Evolutionary conservation across 2,329 filamentous ascomycete species (phyloP), one percentile per base, ranked within the genome.

Genomic region (Xylaria sp.): DNA sequence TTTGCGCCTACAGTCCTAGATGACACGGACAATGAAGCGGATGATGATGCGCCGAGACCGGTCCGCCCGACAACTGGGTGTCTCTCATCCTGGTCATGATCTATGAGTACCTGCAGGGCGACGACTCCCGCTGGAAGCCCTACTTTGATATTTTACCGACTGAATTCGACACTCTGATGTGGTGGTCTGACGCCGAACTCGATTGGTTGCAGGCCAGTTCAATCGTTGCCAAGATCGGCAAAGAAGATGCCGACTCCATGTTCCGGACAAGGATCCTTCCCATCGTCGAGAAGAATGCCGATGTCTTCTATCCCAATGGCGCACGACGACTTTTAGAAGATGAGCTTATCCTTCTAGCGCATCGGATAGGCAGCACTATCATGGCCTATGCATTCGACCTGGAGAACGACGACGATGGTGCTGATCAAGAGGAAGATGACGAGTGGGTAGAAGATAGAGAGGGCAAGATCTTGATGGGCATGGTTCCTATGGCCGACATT

Each of bases 331-430:
- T 79, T 6, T 72, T 67, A 12, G 83, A 86, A 25, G 76, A 78
- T 1, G 76, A 83, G 23, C 74, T 87, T 1, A 65, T 85, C 2
- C 65, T 68, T 7, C 72, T 88, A 17, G 90, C 91, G 55, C 92
- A 96, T 74, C 84, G 87, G 8, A 94, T 96, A 89, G 93, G 91
- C 1, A 94, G 90, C 64, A 87, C 90, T 15, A 94, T 97, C 68
- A 96, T 97, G 92, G 90, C 92, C 0, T 97, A 96, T 73, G 92
- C 92, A 0, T 97, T 97, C 73, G 93, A 97, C 69, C 84, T 96
- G 6, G 85, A 87, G 50, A 81, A 80, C 7, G 78, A 79, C 4
- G 78, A 76, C 3, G 73, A 79, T 0, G 84, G 79, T 0, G 83
- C 87, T 21, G 81, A 87, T 4, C 81, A 86, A 0, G 85, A 87